Evolutionary conservation across 2,329 filamentous ascomycete genomes (phyloP), one percentile per base, ranked within the genome.

Genomic region (Xylaria sp.): DNA sequence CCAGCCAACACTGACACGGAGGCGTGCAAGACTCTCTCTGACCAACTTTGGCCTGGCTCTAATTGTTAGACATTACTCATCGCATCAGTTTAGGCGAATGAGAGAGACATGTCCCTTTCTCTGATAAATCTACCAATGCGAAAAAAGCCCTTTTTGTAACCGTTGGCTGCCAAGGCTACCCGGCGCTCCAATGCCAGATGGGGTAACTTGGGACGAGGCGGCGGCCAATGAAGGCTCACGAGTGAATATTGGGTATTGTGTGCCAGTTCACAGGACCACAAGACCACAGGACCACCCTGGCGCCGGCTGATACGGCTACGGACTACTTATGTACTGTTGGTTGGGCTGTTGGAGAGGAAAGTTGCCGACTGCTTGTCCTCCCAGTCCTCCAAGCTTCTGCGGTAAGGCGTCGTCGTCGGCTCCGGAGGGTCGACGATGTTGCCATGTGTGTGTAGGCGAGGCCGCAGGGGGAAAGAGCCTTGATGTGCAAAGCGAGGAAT

Each of bases 351-450:
- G 13, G 26, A 17, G 13, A 42, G 20, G 18, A 24, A 16, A 5
- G 19, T 6, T 16, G 45, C 53, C 46, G n/a, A n/a, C n/a, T n/a
- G n/a, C n/a, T n/a, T n/a, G n/a, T n/a, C n/a, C n/a, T n/a, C n/a
- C n/a, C n/a, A n/a, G n/a, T n/a, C n/a, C n/a, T n/a, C 22, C 38
- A 44, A 56, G 52, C 51, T 54, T 52, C 54, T 60, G 57, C 54
- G 60, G 54, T 44, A 29, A 60, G 59, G 57, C 54, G 56, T 50
- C 45, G 44, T 34, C 42, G 41, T 45, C 49, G 40, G 45, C n/a
- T n/a, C n/a, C n/a, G n/a, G n/a, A n/a, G n/a, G n/a, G n/a, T n/a
- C n/a, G n/a, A n/a, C n/a, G 48, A 47, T 57, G 52, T 48, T 51
- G 39, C 54, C 51, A 52, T 50, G 50, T 39, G 39, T 29, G 46